Evolutionary conservation across 2,329 filamentous ascomycete species (phyloP).

Genomic region (Stagonosporopsis cucurbitacearum): DNA sequence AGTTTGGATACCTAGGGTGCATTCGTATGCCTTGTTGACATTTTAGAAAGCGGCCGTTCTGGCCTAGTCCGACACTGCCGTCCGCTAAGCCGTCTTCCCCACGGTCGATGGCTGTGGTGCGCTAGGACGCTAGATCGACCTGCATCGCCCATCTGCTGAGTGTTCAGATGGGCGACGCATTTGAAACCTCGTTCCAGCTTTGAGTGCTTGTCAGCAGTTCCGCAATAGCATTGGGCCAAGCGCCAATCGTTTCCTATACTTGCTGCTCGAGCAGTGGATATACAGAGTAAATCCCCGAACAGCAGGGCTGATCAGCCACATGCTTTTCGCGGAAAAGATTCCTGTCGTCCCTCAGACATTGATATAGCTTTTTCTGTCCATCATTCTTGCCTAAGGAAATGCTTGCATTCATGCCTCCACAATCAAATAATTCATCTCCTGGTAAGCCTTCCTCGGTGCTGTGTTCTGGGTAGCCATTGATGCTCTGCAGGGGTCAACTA

Average conservation of each 20-base stretch:
- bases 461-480: constrained; percentile 22
- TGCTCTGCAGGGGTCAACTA: constrained; percentile 35
- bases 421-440: constrained; percentile 43
- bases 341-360: constrained; percentile 27
- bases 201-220: constrained; percentile 40
- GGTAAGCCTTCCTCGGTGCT: constrained; percentile 28
- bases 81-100: constrained; percentile 41
- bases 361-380: constrained; percentile 30
- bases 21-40: constrained; percentile 29
- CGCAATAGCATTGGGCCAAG: constrained; percentile 34
- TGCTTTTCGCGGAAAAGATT: constrained; percentile 32
- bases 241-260: constrained; percentile 36
- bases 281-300: constrained; percentile 42
- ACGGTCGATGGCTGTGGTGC: constrained; percentile 42
- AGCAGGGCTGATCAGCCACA: constrained; percentile 38
- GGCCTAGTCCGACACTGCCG: constrained; percentile 35
- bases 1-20: constrained; percentile 24
- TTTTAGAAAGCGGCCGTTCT: constrained; percentile 38
- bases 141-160: constrained; percentile 38
- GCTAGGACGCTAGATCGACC: constrained; percentile 42
- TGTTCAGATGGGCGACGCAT: constrained; percentile 38
- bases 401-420: constrained; percentile 48
- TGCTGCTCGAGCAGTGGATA: constrained; percentile 34
- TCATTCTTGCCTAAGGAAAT: constrained; percentile 36
- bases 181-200: constrained; percentile 44